Evolutionary conservation across 805 yeast species (phyloP), one percentile per base, ranked within the genome.

Genomic region (Brettanomyces sp.): DNA sequence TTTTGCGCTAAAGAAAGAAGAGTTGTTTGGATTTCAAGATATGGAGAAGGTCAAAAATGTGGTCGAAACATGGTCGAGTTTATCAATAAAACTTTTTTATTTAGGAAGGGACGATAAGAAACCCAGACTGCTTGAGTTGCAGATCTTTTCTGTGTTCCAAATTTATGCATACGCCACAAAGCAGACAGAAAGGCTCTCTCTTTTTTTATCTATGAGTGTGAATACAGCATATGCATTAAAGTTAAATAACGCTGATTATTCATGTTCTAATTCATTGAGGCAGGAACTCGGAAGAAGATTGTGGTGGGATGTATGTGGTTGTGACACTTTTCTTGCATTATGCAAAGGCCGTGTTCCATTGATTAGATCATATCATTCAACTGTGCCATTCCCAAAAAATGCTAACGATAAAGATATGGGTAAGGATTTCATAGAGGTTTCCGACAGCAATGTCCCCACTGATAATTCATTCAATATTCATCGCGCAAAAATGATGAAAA

Each of bases 301-400:
- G 37, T 35, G 37, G 37, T 35, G 37, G 37, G 37, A 35, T 35
- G 13, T 35, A n/a, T 35, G 37, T 35, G 37, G 37, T n/a, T 35
- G 37, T 12, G 37, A 35, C 13, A 35, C 37, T 7, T 35, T 35
- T 18, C 37, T 35, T 35, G 37, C 37, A 35, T 18, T 35, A n/a
- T 35, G 37, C 37, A 7, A 35, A 6, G 37, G 37, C n/a, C 14
- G 37, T 6, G 37, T 18, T 6, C 37, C 37, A 12, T 35, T 35
- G n/a, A 35, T 35, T 8, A 35, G 37, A 18, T 35, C 37, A 12
- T 35, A 35, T 18, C 37, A n/a, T 12, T 35, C 37, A n/a, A 35
- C 14, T 35, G 37, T 35, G 8, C 37, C 37, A n/a, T 35, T 35
- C 13, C 37, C 37, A 18, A 6, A 35, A 35, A 35, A 35, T 35